Conservation (phyloP, 148 eudicot species). For the Agrostemma githago region DNA sequence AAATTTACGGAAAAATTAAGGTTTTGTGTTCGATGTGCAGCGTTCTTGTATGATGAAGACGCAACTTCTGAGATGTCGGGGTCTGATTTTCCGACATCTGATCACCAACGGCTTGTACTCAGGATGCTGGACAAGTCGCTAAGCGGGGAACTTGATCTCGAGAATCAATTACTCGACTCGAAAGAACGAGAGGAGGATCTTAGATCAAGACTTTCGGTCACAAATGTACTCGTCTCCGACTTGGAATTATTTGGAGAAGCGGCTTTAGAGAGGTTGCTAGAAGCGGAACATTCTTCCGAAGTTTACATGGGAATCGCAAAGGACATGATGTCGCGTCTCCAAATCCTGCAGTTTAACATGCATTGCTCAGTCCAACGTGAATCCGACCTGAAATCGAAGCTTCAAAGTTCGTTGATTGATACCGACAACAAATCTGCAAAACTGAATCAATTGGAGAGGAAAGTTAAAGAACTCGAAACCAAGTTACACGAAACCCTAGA, state of each 20-base stretch:
- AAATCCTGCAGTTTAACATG: slow-evolving; percentile 45
- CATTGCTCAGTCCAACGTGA: slow-evolving; percentile 54
- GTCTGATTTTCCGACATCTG: slow-evolving; percentile 34
- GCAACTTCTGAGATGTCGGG: slow-evolving; percentile 19
- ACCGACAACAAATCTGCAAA: background rate
- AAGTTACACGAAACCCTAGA: slow-evolving; percentile 36
- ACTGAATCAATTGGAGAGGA: slow-evolving; percentile 33
- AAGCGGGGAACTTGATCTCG: slow-evolving; percentile 65
- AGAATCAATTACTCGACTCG: slow-evolving; percentile 47
- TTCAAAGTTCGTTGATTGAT: slow-evolving; percentile 24
- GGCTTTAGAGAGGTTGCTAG: slow-evolving; percentile 66
- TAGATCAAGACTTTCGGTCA: slow-evolving; percentile 44
- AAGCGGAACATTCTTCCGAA: slow-evolving; percentile 67
- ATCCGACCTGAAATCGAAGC: slow-evolving; percentile 42
- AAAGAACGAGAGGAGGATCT: slow-evolving; percentile 70
- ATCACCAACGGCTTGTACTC: slow-evolving; percentile 49
- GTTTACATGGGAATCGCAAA: slow-evolving; percentile 60
- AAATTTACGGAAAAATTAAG: background rate
- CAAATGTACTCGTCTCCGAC: slow-evolving; percentile 45
- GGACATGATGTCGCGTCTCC: slow-evolving; percentile 49
- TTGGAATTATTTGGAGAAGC: slow-evolving; percentile 67
- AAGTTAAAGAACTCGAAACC: slow-evolving; percentile 44
- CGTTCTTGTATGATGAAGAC: slow-evolving; percentile 22
- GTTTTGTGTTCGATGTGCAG: slow-evolving; percentile 33
- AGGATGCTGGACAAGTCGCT: slow-evolving; percentile 79